Evolutionary conservation across 352 stramenopile genomes (phyloP).

Genomic region (Globisporangium middletonii): DNA sequence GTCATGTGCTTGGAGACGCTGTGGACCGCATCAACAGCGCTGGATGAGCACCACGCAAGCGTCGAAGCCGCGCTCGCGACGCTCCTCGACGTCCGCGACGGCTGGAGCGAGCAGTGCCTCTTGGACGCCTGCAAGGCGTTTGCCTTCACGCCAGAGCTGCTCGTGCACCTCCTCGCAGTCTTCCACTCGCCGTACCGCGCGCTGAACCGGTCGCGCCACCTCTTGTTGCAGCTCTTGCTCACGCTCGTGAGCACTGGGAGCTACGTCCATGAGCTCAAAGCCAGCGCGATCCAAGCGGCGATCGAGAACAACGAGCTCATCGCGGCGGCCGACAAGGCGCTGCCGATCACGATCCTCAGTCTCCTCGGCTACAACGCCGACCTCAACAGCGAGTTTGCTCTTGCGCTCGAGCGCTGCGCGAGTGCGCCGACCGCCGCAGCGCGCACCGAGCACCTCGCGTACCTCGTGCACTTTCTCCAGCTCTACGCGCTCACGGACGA

Average conservation of each 20-base stretch:
- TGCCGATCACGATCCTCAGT: constrained; percentile 53
- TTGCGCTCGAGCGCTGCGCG: constrained; percentile 35
- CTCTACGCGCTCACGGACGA: constrained; percentile 54
- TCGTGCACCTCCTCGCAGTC: constrained; percentile 30
- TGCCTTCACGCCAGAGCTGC: constrained; percentile 11
- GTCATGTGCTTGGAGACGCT: constrained; percentile 8
- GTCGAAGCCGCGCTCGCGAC: constrained; percentile 6
- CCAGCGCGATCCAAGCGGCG: constrained; percentile 28
- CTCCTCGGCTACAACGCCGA: constrained; percentile 67
- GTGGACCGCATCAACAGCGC: not conserved
- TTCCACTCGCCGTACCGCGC: constrained; percentile 22
- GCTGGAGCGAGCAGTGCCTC: constrained; percentile 12
- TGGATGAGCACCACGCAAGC: constrained; percentile 1
- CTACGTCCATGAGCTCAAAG: constrained; percentile 55
- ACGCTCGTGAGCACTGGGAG: constrained; percentile 46
- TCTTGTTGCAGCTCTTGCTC: constrained; percentile 47
- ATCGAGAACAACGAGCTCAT: constrained; percentile 64
- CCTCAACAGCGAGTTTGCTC: constrained; percentile 56
- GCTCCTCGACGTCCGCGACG: constrained; percentile 11
- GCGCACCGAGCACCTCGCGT: constrained; percentile 35
- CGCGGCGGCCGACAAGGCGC: constrained; percentile 36
- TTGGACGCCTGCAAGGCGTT: constrained; percentile 8
- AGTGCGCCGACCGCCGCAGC: constrained; percentile 11
- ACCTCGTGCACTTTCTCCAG: constrained; percentile 61
- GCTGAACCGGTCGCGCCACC: constrained; percentile 24